Base-by-base conservation (phyloP, 83 land plant species). In the Thuja plicata region DNA sequence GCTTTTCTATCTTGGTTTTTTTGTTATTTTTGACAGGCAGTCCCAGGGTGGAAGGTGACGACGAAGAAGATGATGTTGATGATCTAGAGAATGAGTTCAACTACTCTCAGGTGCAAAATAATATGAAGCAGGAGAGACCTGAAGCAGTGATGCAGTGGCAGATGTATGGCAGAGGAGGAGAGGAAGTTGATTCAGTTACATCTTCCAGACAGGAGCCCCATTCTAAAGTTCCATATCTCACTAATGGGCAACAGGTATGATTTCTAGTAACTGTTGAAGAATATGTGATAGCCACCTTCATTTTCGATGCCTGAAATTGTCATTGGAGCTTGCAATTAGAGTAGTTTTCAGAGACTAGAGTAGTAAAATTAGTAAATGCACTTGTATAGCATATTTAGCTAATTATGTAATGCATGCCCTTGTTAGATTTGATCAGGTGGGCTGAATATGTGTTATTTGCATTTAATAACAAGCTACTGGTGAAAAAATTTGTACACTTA, bases 41-140 rank as follows among this genome's bases (percentile, higher is more conserved):
- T 84, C 93, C 96, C 48, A 87, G 98, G 87, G 98, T 95, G 50
- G 97, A 93, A 8, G 98, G 98, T 34, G 97, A 96, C 86, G 98
- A 96, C 0, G 98, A 96, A 4, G 96, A 95, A 85, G 97, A 95
- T 60, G 96, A 95, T 89, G 91, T 93, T 87, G 98, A 96, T 92
- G 97, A 96, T 88, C 52, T 96, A 40, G 97, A 95, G 46, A 94
- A 95, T 89, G 97, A 95, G 92, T 96, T 96, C 87, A 90, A 90
- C 60, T 90, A 92, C 84, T 88, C 86, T 10, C 89, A 87, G 10
- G 90, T 89, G 11, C 40, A 8, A 81, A 77, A 87, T 35, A 91
- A 84, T 84, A 89, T 86, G 54, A 95, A 92, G 35, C 89, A 66
- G 40, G 57, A 89, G 7, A 74, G 54, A 34, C 70, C 52, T 27